phyloP scores from a whole-genome alignment of 257 asterid species.

The Solanum paucissectum region DNA sequence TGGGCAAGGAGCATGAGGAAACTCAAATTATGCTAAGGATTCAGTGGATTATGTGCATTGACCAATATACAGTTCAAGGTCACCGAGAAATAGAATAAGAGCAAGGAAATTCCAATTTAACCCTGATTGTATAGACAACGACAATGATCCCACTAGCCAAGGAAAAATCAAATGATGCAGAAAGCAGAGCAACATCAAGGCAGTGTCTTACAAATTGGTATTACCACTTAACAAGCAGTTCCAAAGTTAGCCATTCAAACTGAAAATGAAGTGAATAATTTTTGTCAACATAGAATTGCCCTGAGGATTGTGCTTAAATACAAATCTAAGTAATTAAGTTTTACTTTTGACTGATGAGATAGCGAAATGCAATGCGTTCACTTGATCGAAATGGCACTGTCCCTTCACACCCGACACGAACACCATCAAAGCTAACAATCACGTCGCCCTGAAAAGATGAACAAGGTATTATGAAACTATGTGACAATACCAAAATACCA shows the following conservation, averaged over 20 bases:
- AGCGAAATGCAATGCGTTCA: slow-evolving; percentile 96
- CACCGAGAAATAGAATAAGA: not conserved
- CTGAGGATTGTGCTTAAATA: not conserved
- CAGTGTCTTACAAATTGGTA: not conserved
- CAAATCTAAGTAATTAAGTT: not conserved
- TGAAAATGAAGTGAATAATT: not conserved
- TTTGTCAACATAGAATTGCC: not conserved
- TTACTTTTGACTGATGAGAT: slow-evolving; percentile 82
- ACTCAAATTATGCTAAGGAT: not conserved
- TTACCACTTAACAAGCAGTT: not conserved
- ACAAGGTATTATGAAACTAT: not conserved
- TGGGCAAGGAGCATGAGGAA: not conserved
- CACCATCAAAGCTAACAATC: slow-evolving; percentile 75
- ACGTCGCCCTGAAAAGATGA: slow-evolving; percentile 73
- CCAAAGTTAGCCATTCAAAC: not conserved
- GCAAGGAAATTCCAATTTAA: not conserved
- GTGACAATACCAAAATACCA: not conserved
- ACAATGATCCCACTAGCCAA: not conserved
- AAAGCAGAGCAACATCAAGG: not conserved
- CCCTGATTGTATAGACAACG: not conserved
- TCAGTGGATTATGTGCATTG: not conserved
- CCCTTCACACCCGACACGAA: slow-evolving; percentile 91
- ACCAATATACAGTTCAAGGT: not conserved
- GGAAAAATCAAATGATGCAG: not conserved
- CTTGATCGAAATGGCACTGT: slow-evolving; percentile 89